Conservation (phyloP, 192 early-diverging fungal genomes). For the Podila minutissima region DNA sequence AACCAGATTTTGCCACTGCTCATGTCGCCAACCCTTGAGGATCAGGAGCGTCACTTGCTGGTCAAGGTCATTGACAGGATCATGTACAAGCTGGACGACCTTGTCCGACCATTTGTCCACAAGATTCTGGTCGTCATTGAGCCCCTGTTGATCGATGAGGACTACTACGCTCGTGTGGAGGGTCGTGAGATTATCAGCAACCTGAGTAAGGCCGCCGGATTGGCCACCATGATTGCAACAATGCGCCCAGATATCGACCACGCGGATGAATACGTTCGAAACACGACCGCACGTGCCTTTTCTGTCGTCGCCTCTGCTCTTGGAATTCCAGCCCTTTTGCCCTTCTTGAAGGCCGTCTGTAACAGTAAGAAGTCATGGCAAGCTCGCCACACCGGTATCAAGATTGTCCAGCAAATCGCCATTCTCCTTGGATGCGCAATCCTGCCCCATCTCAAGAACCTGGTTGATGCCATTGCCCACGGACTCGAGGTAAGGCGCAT, state of each 20-base stretch:
- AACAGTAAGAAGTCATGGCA: slow-evolving; percentile 97
- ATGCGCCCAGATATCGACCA: slow-evolving; percentile 99
- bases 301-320: slow-evolving; percentile 97
- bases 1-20: slow-evolving; percentile 96
- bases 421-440: slow-evolving; percentile 94
- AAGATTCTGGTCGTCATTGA: slow-evolving; percentile 99
- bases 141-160: slow-evolving; percentile 96
- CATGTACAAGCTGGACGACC: slow-evolving; percentile 94
- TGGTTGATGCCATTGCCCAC: slow-evolving; percentile 92
- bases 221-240: slow-evolving; percentile 97
- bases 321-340: slow-evolving; percentile 92
- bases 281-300: slow-evolving; percentile 97
- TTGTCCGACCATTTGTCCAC: slow-evolving; percentile 96
- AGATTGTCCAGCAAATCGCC: slow-evolving; percentile 97
- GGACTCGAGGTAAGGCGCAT: slow-evolving; percentile 72
- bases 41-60: slow-evolving; percentile 97
- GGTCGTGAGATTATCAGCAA: slow-evolving; percentile 98
- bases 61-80: slow-evolving; percentile 99
- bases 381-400: slow-evolving; percentile 97
- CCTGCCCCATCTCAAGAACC: slow-evolving; percentile 90
- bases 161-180: slow-evolving; percentile 97
- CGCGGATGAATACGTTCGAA: slow-evolving; percentile 96
- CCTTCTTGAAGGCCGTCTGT: slow-evolving; percentile 97
- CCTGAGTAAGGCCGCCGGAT: slow-evolving; percentile 95
- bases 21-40: slow-evolving; percentile 97